These are phyloP conservation scores for Xylariaceae sp. DNA, from an alignment of 2,329 filamentous ascomycete genomes.

Conservation along the genomic window DNA sequence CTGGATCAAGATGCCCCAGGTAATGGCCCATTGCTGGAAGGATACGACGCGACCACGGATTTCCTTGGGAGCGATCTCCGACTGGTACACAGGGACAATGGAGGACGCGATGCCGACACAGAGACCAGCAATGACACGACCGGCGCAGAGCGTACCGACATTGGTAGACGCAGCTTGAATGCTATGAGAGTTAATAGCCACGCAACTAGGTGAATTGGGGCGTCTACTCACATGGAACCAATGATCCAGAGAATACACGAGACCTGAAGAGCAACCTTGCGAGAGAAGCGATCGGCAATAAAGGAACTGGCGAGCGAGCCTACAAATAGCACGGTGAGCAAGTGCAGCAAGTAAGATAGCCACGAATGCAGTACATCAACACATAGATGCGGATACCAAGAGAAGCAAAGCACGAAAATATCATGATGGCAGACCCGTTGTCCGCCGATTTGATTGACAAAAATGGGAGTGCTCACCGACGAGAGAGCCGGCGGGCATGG, in stretches of 20 bases:
- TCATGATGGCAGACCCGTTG: too few species aligned
- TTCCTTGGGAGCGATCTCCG: slow-evolving; percentile 61
- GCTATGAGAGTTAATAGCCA: slow-evolving; percentile 5
- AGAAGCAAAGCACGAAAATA: too few species aligned
- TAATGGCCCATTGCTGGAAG: slow-evolving; percentile 69
- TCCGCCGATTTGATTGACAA: too few species aligned
- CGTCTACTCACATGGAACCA: slow-evolving; percentile 37
- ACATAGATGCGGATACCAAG: too few species aligned
- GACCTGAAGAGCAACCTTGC: slow-evolving; percentile 48
- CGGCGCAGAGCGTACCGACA: slow-evolving; percentile 68
- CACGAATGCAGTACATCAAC: too few species aligned
- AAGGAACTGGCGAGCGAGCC: slow-evolving; percentile 49
- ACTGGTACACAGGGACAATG: slow-evolving; percentile 67
- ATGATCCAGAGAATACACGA: slow-evolving; percentile 51
- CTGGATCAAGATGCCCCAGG: slow-evolving; percentile 66
- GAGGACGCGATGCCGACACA: slow-evolving; percentile 73
- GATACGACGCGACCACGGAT: slow-evolving; percentile 60
- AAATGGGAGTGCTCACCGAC: slow-evolving; percentile 40
- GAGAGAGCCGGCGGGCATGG: slow-evolving; percentile 72
- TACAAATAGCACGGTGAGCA: not conserved
- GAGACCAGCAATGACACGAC: slow-evolving; percentile 68
- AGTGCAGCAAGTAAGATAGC: too few species aligned
- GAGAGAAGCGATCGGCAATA: slow-evolving; percentile 49
- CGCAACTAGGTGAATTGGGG: not conserved
- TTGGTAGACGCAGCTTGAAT: slow-evolving; percentile 63